Conservation (phyloP, 2,329 filamentous ascomycete species). For the Alternaria solani region DNA sequence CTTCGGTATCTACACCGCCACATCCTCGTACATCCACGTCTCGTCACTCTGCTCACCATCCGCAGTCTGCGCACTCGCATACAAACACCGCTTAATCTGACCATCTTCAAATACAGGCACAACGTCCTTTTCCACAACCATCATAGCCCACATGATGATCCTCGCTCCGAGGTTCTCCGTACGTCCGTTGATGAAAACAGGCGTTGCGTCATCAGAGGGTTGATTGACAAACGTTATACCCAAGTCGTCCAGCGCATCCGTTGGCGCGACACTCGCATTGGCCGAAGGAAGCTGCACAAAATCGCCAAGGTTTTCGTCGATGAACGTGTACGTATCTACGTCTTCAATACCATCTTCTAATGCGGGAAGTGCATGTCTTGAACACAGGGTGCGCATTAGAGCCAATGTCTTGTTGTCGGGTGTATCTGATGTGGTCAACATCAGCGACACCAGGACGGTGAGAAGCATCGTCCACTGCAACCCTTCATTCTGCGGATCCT, state of each 20-base stretch:
- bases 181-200: constrained; percentile 17
- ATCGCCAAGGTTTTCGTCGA: constrained; percentile 33
- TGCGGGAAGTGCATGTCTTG: constrained; percentile 21
- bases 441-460: constrained; percentile 23
- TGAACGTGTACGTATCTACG: constrained; percentile 30
- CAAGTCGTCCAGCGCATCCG: constrained; percentile 26
- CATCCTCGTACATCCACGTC: constrained; percentile 23
- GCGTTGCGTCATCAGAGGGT: not conserved
- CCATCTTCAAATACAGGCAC: constrained; percentile 17
- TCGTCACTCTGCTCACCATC: not conserved
- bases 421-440: constrained; percentile 18
- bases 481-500: constrained; percentile 16
- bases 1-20: not conserved
- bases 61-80: constrained; percentile 3
- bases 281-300: constrained; percentile 19
- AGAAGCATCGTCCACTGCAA: constrained; percentile 38
- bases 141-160: constrained; percentile 37
- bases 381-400: constrained; percentile 22
- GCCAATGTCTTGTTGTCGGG: not conserved
- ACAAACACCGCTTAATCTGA: constrained; percentile 18
- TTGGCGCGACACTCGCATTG: constrained; percentile 2
- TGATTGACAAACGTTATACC: constrained; percentile 22
- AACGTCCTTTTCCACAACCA: constrained; percentile 28
- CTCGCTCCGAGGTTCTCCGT: constrained; percentile 28
- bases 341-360: constrained; percentile 39